Base-by-base conservation (phyloP, 805 yeast species). In the Yarrowia alimentaria region DNA sequence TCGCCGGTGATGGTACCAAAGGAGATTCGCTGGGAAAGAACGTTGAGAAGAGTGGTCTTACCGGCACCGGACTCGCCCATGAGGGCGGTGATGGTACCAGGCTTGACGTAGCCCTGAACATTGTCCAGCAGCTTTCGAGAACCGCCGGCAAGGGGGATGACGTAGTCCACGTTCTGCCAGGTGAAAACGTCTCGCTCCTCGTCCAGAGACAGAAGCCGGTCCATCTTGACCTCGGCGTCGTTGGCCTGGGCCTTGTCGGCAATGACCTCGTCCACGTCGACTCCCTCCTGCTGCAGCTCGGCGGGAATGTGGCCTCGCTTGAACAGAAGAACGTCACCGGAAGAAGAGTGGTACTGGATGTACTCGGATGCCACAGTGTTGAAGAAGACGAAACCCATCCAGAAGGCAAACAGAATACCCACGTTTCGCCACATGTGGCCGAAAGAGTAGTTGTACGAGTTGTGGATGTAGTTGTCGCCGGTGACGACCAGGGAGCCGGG, bases 1-100 rank as follows among this genome's bases (percentile, higher is more conserved):
- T 82, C 84, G 59, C 86, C 85, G 28, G 87, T 76, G 32, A 84
- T 77, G 13, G 78, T 80, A 66, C 91, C 93, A 63, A 77, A 71
- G 33, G 80, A 76, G 51, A 82, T 77, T 65, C 91, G 76, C 61
- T 81, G 85, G 16, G 88, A 81, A 54, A 85, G 73, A 58, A 82
- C 81, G 65, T 84, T 83, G 59, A 85, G 71, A 53, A 84, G 69
- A 3, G 91, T 85, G 20, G 93, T 84, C 61, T 84, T 84, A 70
- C 93, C 93, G 37, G 93, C 93, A 69, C 93, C 93, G 24, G 91
- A 84, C 49, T 83, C 85, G 60, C 93, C 93, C 90, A 84, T 83
- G 53, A 84, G 71, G 5, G 91, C 91, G 31, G 90, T 83, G 65
- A 84, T 71, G 53, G 85, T 83, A 59, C 91, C 91, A 14, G 91